Evolutionary conservation across 164 flowering plant genomes (phyloP), one percentile per base, ranked within the genome.

Genomic region (Magnolia officinalis): DNA sequence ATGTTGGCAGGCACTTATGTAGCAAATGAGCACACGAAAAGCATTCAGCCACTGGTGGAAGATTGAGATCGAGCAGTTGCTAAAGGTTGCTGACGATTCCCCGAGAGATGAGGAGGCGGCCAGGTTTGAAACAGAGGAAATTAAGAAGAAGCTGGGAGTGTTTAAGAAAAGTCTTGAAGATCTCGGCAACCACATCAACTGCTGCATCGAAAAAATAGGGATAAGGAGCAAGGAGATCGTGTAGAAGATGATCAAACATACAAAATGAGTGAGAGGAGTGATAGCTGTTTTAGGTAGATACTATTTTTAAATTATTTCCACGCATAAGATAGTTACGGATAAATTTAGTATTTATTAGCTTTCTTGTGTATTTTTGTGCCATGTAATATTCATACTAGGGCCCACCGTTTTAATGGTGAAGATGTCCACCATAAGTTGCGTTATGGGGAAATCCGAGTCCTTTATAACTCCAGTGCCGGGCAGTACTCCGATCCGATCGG

Each of bases 91-190:
- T 9, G 89, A 88, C 52, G 86, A 92, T 70, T 93, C 88, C 0
- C 70, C 85, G 61, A 78, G 59, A 64, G 90, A 86, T 29, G 90
- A 85, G 58, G 92, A 85, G 19, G 85, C 84, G 0, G 82, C 91
- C 82, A 88, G 79, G 85, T 74, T 92, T 50, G 94, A 80, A 2
- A 83, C 91, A 26, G 93, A 88, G 11, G 97, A 93, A 88, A 92
- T 95, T 23, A 90, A 84, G 85, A 90, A 83, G 86, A 87, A 85
- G 69, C 70, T 90, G 75, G 83, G 74, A 71, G 82, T 65, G 6
- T 90, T 95, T 72, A 81, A 80, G 85, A 84, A 87, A 72, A 87
- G 85, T 64, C 83, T 90, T 63, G 95, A 90, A 51, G 84, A 78
- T 80, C 81, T 95, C 78, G 76, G 88, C 19, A 76, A 71, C 2